phyloP scores from a whole-genome alignment of 441 rosid genomes.

The Gossypium schwendimanii region DNA sequence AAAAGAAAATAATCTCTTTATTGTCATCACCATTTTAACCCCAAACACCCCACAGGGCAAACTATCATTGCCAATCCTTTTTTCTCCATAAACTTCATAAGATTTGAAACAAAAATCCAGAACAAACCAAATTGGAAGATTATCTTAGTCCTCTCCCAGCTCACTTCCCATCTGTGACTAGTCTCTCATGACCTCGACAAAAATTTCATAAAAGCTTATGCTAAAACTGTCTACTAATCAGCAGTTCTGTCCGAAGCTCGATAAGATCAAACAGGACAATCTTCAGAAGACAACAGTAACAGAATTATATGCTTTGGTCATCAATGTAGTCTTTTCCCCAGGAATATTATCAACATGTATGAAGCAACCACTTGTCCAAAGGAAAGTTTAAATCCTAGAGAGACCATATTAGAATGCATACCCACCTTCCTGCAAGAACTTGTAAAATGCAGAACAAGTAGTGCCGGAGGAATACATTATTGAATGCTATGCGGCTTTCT shows the following conservation, averaged over 20 bases:
- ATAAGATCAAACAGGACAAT: background rate
- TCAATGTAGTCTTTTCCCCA: background rate
- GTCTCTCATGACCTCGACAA: background rate
- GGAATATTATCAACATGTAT: slow-evolving; percentile 3
- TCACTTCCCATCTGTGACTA: background rate
- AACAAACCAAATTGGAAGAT: background rate
- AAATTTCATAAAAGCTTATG: background rate
- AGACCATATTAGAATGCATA: slow-evolving; percentile 12
- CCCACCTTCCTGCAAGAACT: slow-evolving; percentile 76
- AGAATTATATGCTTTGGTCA: background rate
- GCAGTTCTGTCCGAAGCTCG: background rate
- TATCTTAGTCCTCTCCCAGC: background rate
- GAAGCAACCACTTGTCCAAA: slow-evolving; percentile 14
- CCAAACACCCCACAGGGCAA: background rate
- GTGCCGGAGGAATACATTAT: slow-evolving; percentile 77
- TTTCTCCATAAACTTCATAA: background rate
- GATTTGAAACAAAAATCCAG: background rate
- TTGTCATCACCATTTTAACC: background rate
- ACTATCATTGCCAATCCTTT: background rate
- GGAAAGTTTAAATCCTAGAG: slow-evolving; percentile 5
- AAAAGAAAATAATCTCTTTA: background rate
- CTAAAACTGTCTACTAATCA: background rate
- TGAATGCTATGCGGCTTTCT: slow-evolving; percentile 63
- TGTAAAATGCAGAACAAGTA: slow-evolving; percentile 76
- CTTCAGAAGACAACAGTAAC: background rate